Conservation (phyloP, 495 filamentous ascomycete genomes). For the Barbatosphaeria neglecta region DNA sequence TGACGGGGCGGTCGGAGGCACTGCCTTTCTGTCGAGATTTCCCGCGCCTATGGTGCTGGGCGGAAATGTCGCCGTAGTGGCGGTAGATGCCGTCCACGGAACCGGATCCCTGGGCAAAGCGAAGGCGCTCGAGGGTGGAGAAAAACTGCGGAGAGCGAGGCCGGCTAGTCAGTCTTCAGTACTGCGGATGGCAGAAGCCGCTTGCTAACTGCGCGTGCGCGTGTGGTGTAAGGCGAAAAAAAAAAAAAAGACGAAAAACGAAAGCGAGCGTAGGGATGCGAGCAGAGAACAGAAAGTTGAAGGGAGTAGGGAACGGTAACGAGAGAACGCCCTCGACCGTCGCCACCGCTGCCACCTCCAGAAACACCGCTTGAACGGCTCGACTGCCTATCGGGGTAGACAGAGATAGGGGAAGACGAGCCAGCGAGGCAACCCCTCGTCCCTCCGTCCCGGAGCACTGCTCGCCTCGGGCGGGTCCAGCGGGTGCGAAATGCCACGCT, state of each 20-base stretch:
- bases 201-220: background rate
- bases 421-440: background rate
- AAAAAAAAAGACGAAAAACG: conserved; percentile 2
- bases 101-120: conserved; percentile 43
- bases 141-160: conserved; percentile 42
- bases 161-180: conserved; percentile 6
- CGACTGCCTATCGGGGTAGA: too few species aligned
- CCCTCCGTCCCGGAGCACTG: background rate
- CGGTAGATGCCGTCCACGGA: conserved; percentile 25
- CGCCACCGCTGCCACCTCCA: too few species aligned
- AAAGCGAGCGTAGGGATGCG: too few species aligned
- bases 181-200: conserved; percentile 1
- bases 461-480: background rate
- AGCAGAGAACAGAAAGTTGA: too few species aligned
- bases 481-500: background rate
- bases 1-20: conserved; percentile 26
- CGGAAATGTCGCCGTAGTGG: conserved; percentile 29
- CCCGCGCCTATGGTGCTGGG: conserved; percentile 23
- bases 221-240: conserved; percentile 2
- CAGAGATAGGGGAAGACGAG: background rate
- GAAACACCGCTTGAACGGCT: too few species aligned
- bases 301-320: too few species aligned
- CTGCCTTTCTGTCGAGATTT: conserved; percentile 20
- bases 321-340: too few species aligned
- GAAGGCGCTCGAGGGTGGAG: conserved; percentile 52